Conservation (phyloP, 768 basidiomycete species). For the Lyophyllum decastes region DNA sequence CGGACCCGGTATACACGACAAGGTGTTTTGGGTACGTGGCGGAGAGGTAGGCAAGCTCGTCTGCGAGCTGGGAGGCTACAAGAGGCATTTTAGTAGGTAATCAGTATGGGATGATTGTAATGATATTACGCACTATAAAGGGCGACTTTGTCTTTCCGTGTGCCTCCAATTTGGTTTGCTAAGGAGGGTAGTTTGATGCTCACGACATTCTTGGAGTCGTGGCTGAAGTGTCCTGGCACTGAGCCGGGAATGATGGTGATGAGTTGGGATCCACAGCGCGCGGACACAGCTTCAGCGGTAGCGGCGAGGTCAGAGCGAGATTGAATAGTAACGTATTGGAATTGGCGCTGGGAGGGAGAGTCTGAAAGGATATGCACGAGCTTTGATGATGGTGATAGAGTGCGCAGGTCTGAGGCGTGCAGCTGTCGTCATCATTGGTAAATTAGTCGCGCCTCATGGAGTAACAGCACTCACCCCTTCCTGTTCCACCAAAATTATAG, state of each 20-base stretch:
- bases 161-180: conserved; percentile 35
- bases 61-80: conserved; percentile 46
- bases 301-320: conserved; percentile 28
- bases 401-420: conserved; percentile 75
- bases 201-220: conserved; percentile 54
- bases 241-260: conserved; percentile 41
- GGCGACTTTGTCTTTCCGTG: conserved; percentile 49
- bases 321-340: conserved; percentile 54
- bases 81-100: conserved; percentile 6
- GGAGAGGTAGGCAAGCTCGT: conserved; percentile 50
- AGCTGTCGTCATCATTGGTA: conserved; percentile 41
- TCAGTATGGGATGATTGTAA: not conserved
- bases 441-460: not conserved
- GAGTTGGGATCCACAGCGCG: conserved; percentile 53
- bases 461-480: conserved; percentile 56
- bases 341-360: conserved; percentile 58
- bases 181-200: conserved; percentile 56
- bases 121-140: conserved; percentile 49
- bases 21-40: conserved; percentile 59
- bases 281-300: conserved; percentile 44
- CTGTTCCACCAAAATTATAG: conserved; percentile 69
- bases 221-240: conserved; percentile 31
- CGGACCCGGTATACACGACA: conserved; percentile 64
- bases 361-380: conserved; percentile 48
- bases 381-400: conserved; percentile 51